Base-by-base conservation (phyloP, 441 rosid genomes). In the Adansonia rubrostipa region DNA sequence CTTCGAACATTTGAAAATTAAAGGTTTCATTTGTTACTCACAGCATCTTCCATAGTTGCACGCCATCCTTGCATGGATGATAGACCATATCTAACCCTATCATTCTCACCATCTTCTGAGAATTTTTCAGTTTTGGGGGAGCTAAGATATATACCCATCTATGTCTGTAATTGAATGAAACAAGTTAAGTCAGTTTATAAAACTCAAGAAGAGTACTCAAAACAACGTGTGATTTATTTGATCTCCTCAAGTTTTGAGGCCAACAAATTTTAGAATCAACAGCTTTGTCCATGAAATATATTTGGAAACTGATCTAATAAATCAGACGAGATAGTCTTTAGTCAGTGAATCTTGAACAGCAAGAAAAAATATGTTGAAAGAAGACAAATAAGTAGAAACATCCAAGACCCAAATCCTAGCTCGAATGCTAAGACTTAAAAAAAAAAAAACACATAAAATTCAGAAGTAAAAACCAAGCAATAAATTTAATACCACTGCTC, bases 41-140 rank as follows among this genome's bases (percentile, higher is more conserved):
- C 99, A 15, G 99, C 98, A 82, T 96, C 99, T 88, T 96, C 99
- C 99, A 96, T 96, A 44, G 92, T 82, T 24, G 98, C 89, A 58
- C 99, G 98, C 99, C 99, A 96, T 57, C 99, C 99, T 88, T 96
- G 99, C 99, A 96, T 96, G 79, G 99, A 96, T 5, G 98, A 91
- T 80, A 93, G 73, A 67, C 99, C 99, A 85, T 87, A 96, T 82
- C 95, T 87, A 73, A 96, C 88, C 86, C 85, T 82, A 65, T 85
- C 84, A 79, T 93, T 96, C 80, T 84, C 96, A 9, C 96, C 98
- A 69, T 94, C 98, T 80, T 94, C 99, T 22, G 98, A 93, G 81
- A 80, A 88, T 79, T 96, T 96, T 10, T 96, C 99, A 11, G 97
- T 94, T 81, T 94, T 96, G 0, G 99, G 98, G 66, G 98, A 71